Evolutionary conservation across 1,139 yeast genomes (phyloP).

Genomic region (Magnusiomyces paraingens): DNA sequence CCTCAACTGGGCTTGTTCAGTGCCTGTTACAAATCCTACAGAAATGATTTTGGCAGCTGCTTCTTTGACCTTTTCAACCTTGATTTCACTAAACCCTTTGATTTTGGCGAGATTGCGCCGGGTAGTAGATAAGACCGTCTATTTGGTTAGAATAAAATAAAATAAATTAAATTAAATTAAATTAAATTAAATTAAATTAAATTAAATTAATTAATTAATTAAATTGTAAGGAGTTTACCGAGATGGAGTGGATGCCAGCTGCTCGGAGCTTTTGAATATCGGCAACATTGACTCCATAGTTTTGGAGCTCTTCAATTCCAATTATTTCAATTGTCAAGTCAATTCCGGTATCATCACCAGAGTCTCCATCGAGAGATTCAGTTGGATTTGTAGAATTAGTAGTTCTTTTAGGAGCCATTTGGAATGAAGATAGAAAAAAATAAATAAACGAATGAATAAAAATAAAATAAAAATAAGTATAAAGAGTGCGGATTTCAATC

Average conservation of each 20-base stretch:
- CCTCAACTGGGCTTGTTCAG: constrained; percentile 45
- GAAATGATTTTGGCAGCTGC: constrained; percentile 48
- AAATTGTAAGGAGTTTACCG: constrained; percentile 36
- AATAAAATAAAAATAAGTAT: neutral
- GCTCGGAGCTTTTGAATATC: constrained; percentile 49
- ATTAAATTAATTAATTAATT: neutral
- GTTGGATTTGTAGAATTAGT: neutral
- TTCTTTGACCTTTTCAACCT: constrained; percentile 57
- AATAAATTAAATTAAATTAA: constrained; percentile 5
- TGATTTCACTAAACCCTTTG: constrained; percentile 51
- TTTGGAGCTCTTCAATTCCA: constrained; percentile 50
- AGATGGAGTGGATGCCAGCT: constrained; percentile 49
- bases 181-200: neutral
- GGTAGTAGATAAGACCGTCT: constrained; percentile 50
- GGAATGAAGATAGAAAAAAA: neutral
- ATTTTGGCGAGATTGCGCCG: constrained; percentile 47
- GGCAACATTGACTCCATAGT: constrained; percentile 51
- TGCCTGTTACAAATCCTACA: constrained; percentile 50
- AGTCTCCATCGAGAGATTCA: neutral
- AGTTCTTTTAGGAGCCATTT: neutral
- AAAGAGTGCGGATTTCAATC: neutral
- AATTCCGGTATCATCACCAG: constrained; percentile 6
- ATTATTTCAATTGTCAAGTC: constrained; percentile 26
- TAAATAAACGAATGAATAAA: too few species aligned
- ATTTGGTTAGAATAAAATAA: neutral